Evolutionary conservation across 495 filamentous ascomycete species (phyloP).

Genomic region (Aspergillus mulundensis): DNA sequence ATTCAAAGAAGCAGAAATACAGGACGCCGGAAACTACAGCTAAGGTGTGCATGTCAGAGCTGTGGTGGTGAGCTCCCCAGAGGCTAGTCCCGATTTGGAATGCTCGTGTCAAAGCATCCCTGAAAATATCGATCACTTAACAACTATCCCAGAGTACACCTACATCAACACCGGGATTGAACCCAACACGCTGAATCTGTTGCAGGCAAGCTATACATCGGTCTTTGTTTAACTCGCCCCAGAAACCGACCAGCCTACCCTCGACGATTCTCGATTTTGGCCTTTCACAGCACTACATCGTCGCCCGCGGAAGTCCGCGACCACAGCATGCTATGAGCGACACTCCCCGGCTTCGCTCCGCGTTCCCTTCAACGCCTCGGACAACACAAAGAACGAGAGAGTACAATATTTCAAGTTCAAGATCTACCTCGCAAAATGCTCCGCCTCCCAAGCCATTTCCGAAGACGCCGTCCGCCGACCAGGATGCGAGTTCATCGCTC

Average conservation of each 20-base stretch:
- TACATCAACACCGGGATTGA: neutral
- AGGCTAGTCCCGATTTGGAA: conserved; percentile 10
- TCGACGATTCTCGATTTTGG: neutral
- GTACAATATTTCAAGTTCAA: conserved; percentile 30
- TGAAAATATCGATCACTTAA: conserved; percentile 3
- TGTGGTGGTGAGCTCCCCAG: conserved; percentile 3
- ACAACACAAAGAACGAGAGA: conserved; percentile 34
- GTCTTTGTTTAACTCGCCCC: neutral
- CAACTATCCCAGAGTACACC: neutral
- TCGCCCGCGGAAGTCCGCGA: conserved; percentile 19
- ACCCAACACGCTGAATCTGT: neutral
- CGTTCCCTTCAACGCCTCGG: conserved; percentile 63
- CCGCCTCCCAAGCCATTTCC: conserved; percentile 25
- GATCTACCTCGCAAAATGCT: conserved; percentile 25
- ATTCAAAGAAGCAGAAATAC: neutral
- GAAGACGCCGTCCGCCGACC: conserved; percentile 18
- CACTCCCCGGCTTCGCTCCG: conserved; percentile 69
- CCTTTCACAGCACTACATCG: conserved; percentile 4
- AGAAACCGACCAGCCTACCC: neutral
- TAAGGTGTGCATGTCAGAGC: neutral
- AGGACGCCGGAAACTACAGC: no score
- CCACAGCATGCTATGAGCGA: conserved; percentile 65
- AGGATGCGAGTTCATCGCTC: conserved; percentile 50
- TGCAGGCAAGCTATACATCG: neutral
- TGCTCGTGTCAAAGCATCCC: conserved; percentile 8